Conservation (phyloP, 306 rosid genomes). For the Prosopis cineraria region DNA sequence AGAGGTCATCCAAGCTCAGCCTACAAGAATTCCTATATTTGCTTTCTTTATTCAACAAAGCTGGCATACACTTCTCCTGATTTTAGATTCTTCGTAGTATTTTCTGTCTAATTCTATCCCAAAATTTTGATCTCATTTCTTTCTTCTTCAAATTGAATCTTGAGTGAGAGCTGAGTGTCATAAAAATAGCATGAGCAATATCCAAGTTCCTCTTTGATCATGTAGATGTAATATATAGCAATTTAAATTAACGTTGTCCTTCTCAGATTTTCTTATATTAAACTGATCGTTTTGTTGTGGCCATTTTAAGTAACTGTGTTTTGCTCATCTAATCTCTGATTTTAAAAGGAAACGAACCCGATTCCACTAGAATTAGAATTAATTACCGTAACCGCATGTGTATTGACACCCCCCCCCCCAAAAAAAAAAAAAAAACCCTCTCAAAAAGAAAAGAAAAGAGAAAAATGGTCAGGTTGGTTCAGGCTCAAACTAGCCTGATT, state of each 20-base stretch:
- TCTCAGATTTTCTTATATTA: not conserved
- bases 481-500: no score
- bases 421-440: no score
- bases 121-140: not conserved
- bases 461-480: no score
- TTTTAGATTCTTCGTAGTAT: not conserved
- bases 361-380: no score
- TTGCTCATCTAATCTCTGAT: not conserved
- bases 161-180: not conserved
- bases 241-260: not conserved
- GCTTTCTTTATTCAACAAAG: conserved; percentile 79
- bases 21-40: conserved; percentile 75
- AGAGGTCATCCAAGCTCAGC: conserved; percentile 85
- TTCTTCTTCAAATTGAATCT: not conserved
- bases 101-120: not conserved
- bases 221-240: not conserved
- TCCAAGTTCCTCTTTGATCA: not conserved
- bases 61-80: conserved; percentile 81
- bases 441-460: no score
- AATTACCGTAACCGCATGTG: no score
- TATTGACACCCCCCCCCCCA: no score
- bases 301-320: not conserved
- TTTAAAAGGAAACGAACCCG: not conserved
- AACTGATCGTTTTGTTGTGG: not conserved
- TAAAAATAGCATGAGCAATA: not conserved